phyloP scores from a whole-genome alignment of 2,329 filamentous ascomycete species.

The Hypoxylon sp. region DNA sequence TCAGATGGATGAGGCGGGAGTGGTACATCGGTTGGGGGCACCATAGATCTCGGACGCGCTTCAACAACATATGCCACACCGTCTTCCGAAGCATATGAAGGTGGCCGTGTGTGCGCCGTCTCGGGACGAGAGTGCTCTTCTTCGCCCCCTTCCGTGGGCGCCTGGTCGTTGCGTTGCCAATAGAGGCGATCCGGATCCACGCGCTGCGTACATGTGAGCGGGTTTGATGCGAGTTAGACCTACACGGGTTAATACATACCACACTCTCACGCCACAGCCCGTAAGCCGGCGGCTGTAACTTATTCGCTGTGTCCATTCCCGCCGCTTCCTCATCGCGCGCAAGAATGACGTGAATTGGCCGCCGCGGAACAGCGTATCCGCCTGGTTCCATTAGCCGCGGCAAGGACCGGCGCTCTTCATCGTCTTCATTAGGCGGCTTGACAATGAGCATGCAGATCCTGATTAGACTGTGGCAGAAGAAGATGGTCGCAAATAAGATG shows the following conservation, averaged over 20 bases:
- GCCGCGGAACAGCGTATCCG: constrained; percentile 78
- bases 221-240: not conserved
- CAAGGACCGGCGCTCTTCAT: constrained; percentile 48
- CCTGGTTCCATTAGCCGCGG: constrained; percentile 64
- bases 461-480: constrained; percentile 85
- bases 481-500: constrained; percentile 79
- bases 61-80: constrained; percentile 81
- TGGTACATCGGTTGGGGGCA: constrained; percentile 61
- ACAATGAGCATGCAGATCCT: constrained; percentile 78
- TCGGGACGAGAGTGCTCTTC: constrained; percentile 25
- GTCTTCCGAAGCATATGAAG: constrained; percentile 83
- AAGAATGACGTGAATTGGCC: constrained; percentile 83
- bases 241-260: constrained; percentile 64
- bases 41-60: constrained; percentile 72
- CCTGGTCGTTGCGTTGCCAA: constrained; percentile 77
- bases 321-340: constrained; percentile 80
- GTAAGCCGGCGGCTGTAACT: constrained; percentile 83
- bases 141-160: constrained; percentile 37
- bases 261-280: constrained; percentile 88
- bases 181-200: constrained; percentile 86
- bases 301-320: constrained; percentile 67
- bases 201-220: constrained; percentile 62
- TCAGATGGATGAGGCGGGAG: constrained; percentile 67
- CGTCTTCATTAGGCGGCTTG: constrained; percentile 59
- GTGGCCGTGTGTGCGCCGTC: constrained; percentile 68